These are phyloP conservation scores for Fusarium avenaceum DNA, from an alignment of 2,329 filamentous ascomycete genomes.

Conservation along the genomic window DNA sequence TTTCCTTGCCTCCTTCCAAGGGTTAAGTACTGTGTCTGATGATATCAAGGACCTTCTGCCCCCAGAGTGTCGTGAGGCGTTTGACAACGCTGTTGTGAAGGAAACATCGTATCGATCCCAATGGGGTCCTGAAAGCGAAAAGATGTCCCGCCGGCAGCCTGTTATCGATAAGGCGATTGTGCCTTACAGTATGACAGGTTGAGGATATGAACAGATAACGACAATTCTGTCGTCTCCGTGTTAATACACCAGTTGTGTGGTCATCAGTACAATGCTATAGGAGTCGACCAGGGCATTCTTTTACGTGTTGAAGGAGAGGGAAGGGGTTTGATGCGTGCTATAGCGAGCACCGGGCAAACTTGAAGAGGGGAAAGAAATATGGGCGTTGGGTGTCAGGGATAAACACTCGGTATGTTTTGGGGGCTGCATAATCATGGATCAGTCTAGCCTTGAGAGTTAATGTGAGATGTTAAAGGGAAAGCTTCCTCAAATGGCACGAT, in stretches of 20 bases:
- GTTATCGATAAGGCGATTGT: conserved; percentile 75
- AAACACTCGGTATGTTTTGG: conserved; percentile 23
- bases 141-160: conserved; percentile 65
- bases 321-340: conserved; percentile 9
- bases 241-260: neutral
- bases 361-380: conserved; percentile 21
- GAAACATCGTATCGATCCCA: conserved; percentile 79
- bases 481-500: neutral
- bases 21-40: conserved; percentile 73
- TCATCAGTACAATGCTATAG: conserved; percentile 1
- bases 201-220: neutral
- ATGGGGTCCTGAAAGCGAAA: conserved; percentile 78
- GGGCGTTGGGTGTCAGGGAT: conserved; percentile 42
- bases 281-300: conserved; percentile 9
- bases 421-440: conserved; percentile 4
- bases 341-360: conserved; percentile 1
- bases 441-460: conserved; percentile 14
- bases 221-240: neutral
- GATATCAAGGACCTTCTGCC: conserved; percentile 77
- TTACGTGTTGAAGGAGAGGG: neutral
- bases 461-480: conserved; percentile 21
- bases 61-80: conserved; percentile 77
- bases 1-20: conserved; percentile 68
- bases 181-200: conserved; percentile 64
- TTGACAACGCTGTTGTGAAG: conserved; percentile 73